Evolutionary conservation across 2,329 filamentous ascomycete species (phyloP), one percentile per base, ranked within the genome.

Genomic region (Cordyceps sp.): DNA sequence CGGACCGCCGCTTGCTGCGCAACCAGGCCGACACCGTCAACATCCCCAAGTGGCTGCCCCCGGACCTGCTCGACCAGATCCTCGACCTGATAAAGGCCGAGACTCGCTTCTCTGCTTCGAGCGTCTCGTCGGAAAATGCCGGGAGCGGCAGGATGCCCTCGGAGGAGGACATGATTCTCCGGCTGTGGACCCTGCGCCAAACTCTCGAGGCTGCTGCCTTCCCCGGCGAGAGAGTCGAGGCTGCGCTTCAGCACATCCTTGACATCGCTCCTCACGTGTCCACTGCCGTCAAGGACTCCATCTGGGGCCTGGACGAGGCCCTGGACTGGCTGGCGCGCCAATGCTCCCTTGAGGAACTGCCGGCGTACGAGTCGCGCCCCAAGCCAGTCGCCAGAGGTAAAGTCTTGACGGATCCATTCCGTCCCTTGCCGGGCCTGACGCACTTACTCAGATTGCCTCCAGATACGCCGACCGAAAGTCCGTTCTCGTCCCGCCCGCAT

Each of bases 281-380:
- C 3, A 46, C 59, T 10, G 57, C 59, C 15, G 61, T 53, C 37
- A 78, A 73, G 42, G 79, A 84, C 39, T 65, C 66, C 27, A 68
- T 85, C 12, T 93, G 84, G 81, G 85, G 86, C 9, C 58, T 96
- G 23, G 78, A 92, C 38, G 86, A 93, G 54, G 75, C 81, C 18
- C 53, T 98, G 15, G 83, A 94, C 44, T 93, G 85, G 83, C 66
- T 96, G 33, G 82, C 84, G n/a, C 62, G 82, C 40, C 72, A 90
- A 48, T 82, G 78, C 43, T 58, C 66, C 12, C 58, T 64, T 39
- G 68, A 74, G 1, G 77, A 86, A 43, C 62, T 88, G 23, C 79
- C 79, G 6, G 65, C 73, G 29, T 92, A 90, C 49, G 73, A 79
- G 25, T 42, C 37, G 21, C 54, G 44, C 39, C 42, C 45, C 12